Conservation (phyloP, 1,284 basidiomycete species). For the Veloboletus limbatus region DNA sequence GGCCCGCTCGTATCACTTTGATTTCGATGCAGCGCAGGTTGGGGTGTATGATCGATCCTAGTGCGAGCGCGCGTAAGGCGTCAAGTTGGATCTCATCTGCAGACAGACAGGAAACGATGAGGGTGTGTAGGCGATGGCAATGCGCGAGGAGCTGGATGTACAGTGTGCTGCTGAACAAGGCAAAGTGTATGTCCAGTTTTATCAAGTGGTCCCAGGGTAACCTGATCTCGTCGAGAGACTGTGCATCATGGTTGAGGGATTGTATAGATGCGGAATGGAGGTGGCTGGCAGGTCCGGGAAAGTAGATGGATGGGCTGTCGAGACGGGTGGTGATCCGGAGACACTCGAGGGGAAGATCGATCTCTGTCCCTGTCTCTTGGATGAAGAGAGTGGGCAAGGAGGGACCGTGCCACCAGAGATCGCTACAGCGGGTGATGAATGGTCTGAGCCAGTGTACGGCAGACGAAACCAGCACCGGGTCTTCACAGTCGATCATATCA, state of each 20-base stretch:
- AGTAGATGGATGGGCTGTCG: slow-evolving; percentile 14
- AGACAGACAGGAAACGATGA: slow-evolving; percentile 25
- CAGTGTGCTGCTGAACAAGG: slow-evolving; percentile 22
- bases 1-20: slow-evolving; percentile 28
- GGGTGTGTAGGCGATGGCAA: slow-evolving; percentile 22
- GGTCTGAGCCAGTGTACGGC: slow-evolving; percentile 24
- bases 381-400: slow-evolving; percentile 22
- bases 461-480: slow-evolving; percentile 4
- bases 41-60: slow-evolving; percentile 19
- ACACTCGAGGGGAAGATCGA: slow-evolving; percentile 12
- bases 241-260: slow-evolving; percentile 22
- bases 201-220: slow-evolving; percentile 27
- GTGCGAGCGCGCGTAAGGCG: slow-evolving; percentile 8
- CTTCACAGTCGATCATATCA: slow-evolving; percentile 16
- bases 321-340: slow-evolving; percentile 25
- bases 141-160: slow-evolving; percentile 26
- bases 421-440: slow-evolving; percentile 19
- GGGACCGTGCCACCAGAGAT: slow-evolving; percentile 36
- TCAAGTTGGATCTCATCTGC: slow-evolving; percentile 17
- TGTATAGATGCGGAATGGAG: slow-evolving; percentile 24
- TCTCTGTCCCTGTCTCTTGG: neutral
- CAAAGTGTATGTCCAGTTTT: slow-evolving; percentile 31
- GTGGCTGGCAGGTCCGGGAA: slow-evolving; percentile 17
- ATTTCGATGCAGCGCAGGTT: slow-evolving; percentile 27
- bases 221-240: slow-evolving; percentile 23